Evolutionary conservation across 352 stramenopile species (phyloP).

Genomic region (Albugo candida): DNA sequence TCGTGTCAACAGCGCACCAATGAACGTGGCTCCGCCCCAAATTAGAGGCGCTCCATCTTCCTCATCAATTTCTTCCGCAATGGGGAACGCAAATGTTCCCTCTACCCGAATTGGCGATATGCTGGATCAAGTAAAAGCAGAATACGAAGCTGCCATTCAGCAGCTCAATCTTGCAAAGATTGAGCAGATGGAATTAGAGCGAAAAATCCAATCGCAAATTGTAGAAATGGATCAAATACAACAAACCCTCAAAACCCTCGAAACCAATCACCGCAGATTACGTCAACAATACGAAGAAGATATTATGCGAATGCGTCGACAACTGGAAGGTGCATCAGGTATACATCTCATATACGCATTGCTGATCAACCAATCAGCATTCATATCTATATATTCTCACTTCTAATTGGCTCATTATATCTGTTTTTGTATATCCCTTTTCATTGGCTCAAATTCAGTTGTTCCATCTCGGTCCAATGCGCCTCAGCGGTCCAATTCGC

Average conservation of each 20-base stretch:
- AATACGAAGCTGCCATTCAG: conserved; percentile 68
- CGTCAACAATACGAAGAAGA: conserved; percentile 76
- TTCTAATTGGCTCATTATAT: no score
- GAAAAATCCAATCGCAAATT: conserved; percentile 73
- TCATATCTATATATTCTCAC: no score
- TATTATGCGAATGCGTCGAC: conserved; percentile 59
- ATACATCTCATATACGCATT: not conserved
- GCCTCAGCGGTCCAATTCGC: conserved; percentile 25
- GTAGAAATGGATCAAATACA: conserved; percentile 80
- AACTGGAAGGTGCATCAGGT: conserved; percentile 38
- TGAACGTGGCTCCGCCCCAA: conserved; percentile 34
- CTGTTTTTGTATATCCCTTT: no score
- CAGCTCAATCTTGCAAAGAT: conserved; percentile 79
- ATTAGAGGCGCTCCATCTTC: conserved; percentile 28
- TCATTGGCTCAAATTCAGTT: no score
- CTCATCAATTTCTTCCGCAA: conserved; percentile 14
- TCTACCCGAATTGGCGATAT: conserved; percentile 52
- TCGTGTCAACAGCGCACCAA: conserved; percentile 35
- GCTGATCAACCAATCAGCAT: no score
- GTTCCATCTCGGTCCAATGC: conserved; percentile 8
- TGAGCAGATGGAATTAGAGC: conserved; percentile 73
- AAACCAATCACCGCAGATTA: conserved; percentile 62
- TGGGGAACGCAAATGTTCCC: conserved; percentile 22
- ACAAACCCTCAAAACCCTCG: conserved; percentile 65
- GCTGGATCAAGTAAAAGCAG: conserved; percentile 66